phyloP scores from a whole-genome alignment of 805 yeast genomes.

The Brettanomyces bruxellensis region DNA sequence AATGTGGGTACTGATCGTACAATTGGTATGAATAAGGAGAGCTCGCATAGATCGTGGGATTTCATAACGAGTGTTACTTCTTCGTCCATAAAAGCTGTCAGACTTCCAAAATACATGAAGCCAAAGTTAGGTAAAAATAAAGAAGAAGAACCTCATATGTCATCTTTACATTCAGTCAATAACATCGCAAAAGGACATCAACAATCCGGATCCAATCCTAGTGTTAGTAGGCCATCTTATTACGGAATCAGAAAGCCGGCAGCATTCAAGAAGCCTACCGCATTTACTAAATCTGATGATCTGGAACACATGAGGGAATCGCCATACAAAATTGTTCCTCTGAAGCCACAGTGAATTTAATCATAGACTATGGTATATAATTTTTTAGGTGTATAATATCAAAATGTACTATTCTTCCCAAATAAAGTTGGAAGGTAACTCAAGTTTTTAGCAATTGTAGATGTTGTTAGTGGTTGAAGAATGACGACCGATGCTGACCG shows the following conservation, averaged over 20 bases:
- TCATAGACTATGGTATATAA: not conserved
- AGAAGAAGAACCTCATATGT: conserved; percentile 3
- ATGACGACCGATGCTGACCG: no score
- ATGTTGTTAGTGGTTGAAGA: no score
- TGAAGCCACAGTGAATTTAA: not conserved
- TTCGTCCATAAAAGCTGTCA: conserved; percentile 14
- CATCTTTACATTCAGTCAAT: conserved; percentile 4
- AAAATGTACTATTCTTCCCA: no score
- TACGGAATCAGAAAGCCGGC: conserved; percentile 22
- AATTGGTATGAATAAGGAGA: conserved; percentile 1
- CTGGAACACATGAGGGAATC: not conserved
- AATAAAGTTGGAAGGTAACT: not conserved
- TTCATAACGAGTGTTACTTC: not conserved
- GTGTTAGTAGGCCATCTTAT: not conserved
- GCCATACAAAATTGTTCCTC: not conserved
- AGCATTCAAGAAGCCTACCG: conserved; percentile 24
- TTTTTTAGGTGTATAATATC: no score
- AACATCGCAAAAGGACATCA: not conserved
- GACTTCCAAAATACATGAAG: conserved; percentile 23
- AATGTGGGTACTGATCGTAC: no score
- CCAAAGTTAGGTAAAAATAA: conserved; percentile 11
- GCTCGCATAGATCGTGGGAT: conserved; percentile 1
- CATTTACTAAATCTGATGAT: conserved; percentile 5
- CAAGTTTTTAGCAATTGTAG: no score
- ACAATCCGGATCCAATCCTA: no score